These are phyloP conservation scores for Ganoderma boninense DNA, from an alignment of 1,284 basidiomycete species.

Conservation along the genomic window DNA sequence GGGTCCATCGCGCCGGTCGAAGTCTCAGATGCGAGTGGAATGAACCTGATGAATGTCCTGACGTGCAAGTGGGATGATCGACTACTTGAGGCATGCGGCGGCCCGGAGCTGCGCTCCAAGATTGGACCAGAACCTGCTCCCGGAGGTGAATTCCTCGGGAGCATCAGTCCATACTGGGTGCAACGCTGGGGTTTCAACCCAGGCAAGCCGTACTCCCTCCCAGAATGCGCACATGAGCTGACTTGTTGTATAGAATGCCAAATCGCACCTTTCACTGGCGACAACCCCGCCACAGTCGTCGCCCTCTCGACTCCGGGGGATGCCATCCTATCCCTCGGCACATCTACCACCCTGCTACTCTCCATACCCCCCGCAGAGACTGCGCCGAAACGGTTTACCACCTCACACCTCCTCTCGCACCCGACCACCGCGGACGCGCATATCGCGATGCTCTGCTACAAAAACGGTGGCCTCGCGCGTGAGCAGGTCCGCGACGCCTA, in stretches of 20 bases:
- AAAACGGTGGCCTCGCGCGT: constrained; percentile 85
- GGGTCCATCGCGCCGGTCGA: constrained; percentile 76
- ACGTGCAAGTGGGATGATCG: constrained; percentile 75
- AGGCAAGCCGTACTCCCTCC: constrained; percentile 47
- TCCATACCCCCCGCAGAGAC: constrained; percentile 69
- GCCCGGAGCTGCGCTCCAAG: constrained; percentile 72
- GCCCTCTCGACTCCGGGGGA: constrained; percentile 84
- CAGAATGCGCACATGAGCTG: neutral
- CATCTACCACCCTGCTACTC: constrained; percentile 54
- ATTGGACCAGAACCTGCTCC: constrained; percentile 83
- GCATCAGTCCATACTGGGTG: constrained; percentile 76
- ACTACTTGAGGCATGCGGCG: constrained; percentile 69
- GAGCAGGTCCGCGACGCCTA: constrained; percentile 82
- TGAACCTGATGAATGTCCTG: constrained; percentile 85
- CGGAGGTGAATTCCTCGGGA: constrained; percentile 73
- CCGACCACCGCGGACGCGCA: constrained; percentile 67
- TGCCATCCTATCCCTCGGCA: constrained; percentile 74
- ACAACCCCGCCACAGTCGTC: constrained; percentile 91
- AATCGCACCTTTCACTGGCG: constrained; percentile 89
- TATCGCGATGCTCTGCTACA: constrained; percentile 86
- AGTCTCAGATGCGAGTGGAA: constrained; percentile 88
- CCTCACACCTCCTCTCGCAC: constrained; percentile 77
- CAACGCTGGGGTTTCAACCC: constrained; percentile 79
- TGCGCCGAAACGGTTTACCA: constrained; percentile 75
- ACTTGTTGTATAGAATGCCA: constrained; percentile 64